Evolutionary conservation across 2,329 filamentous ascomycete genomes (phyloP), one percentile per base, ranked within the genome.

Genomic region (Aschersonia sp.): DNA sequence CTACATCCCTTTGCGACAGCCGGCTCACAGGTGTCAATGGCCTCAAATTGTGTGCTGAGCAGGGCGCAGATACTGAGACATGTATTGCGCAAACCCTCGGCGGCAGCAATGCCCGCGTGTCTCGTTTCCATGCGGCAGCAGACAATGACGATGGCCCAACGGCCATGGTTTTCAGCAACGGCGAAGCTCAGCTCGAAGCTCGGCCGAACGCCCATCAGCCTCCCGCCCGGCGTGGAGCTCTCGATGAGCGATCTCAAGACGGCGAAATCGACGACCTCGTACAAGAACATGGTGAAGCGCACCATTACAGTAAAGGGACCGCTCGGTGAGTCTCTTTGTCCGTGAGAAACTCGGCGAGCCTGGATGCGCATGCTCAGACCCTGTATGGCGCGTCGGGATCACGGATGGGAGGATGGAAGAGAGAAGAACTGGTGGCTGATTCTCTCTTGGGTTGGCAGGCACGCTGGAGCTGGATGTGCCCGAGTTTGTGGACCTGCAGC

Each of bases 211-310:
- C 78, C 85, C 30, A 76, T 95, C 47, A 81, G 86, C 47, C 73
- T 95, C 33, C 90, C 90, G 1, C 82, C 85, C 0, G 85, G 87
- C 53, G 92, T 98, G 49, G 83, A 83, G 46, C 72, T 98, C 42
- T 69, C 78, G 9, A 68, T 89, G 49, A 75, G 84, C 51, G 76
- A 87, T 50, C 76, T 81, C 4, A 67, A 63, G 47, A 58, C 71
- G 32, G 68, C 70, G 59, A 71, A 66, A 54, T 72, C 76, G 52
- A 67, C 70, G 47, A 80, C 77, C 41, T 76, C 76, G 40, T 81
- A 79, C 52, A 71, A 79, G 54, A 70, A 72, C 52, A 76, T 81
- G 56, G 69, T 76, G 33, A 80, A 76, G 58, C 77, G 79, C 55
- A 83, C 71, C 3, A 77, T 94, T 47, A 81, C 83, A 46, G 78